These are phyloP conservation scores for Leccinum insigne DNA, from an alignment of 1,284 basidiomycete genomes.

Conservation along the genomic window DNA sequence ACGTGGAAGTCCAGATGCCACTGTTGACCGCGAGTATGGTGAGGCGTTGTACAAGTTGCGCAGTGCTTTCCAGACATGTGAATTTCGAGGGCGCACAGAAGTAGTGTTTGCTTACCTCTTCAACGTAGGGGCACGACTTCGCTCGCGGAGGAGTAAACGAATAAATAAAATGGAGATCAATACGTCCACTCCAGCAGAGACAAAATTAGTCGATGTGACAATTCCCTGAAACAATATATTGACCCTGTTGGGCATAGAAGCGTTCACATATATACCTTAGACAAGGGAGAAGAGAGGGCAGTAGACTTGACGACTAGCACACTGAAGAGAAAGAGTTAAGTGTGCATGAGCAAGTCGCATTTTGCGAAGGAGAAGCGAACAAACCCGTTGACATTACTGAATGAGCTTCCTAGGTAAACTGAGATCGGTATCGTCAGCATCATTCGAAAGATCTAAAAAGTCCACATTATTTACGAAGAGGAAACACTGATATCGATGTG, in stretches of 20 bases:
- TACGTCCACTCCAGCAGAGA: slow-evolving; percentile 1
- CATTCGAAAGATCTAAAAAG: background rate
- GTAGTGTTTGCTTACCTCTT: background rate
- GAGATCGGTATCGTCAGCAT: background rate
- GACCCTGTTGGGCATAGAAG: too few species aligned
- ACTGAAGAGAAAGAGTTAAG: too few species aligned
- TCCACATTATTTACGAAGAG: background rate
- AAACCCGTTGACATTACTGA: slow-evolving; percentile 4
- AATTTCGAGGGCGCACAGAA: background rate
- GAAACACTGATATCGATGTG: background rate
- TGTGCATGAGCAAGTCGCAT: too few species aligned
- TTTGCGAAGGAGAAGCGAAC: background rate
- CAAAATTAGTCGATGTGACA: background rate
- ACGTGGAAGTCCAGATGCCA: slow-evolving; percentile 17
- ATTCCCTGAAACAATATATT: too few species aligned
- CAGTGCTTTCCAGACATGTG: slow-evolving; percentile 5
- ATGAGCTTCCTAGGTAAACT: slow-evolving; percentile 1
- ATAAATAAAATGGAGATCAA: background rate
- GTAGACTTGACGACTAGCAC: too few species aligned
- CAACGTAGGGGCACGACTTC: background rate
- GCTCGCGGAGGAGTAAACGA: slow-evolving; percentile 1
- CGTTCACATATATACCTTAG: too few species aligned
- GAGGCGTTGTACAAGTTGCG: slow-evolving; percentile 12
- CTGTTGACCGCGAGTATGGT: slow-evolving; percentile 20
- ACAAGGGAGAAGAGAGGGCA: too few species aligned